phyloP scores from a whole-genome alignment of 2,329 filamentous ascomycete genomes.

The Immersiporthe knoxdaviesiana region DNA sequence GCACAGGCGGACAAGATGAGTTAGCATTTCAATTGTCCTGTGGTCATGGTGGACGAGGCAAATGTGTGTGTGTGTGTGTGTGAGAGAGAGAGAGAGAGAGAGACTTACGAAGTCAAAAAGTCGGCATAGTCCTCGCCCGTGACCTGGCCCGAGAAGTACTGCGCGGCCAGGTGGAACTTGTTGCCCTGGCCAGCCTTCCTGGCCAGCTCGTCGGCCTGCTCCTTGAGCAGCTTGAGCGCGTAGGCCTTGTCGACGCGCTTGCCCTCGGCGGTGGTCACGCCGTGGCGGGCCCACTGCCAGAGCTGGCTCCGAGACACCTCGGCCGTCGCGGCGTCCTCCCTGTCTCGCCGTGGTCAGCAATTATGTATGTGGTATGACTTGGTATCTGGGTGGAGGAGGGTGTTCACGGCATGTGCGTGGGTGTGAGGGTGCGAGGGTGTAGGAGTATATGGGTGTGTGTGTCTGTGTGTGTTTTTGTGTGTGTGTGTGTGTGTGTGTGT shows the following conservation, averaged over 20 bases:
- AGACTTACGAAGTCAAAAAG: conserved; percentile 80
- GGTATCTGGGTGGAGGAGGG: background rate
- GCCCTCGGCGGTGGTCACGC: conserved; percentile 79
- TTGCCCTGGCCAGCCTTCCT: conserved; percentile 81
- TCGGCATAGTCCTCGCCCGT: conserved; percentile 98
- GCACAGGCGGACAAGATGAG: background rate
- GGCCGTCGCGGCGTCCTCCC: conserved; percentile 93
- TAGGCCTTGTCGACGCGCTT: conserved; percentile 94
- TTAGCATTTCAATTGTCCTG: conserved; percentile 7
- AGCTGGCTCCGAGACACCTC: conserved; percentile 94
- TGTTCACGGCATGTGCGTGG: background rate
- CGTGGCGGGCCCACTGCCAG: conserved; percentile 89
- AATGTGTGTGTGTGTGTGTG: no score
- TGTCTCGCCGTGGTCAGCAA: conserved; percentile 35
- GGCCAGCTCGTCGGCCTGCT: conserved; percentile 77
- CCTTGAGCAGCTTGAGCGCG: conserved; percentile 81
- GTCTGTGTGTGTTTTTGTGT: background rate
- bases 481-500: background rate
- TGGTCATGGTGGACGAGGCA: background rate
- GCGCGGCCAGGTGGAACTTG: conserved; percentile 86
- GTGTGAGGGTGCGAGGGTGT: no score
- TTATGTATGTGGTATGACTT: background rate
- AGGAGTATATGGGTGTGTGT: background rate
- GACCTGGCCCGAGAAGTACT: conserved; percentile 91
- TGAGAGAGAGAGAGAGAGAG: no score